These are phyloP conservation scores for Tuber microsphaerosporum DNA, from an alignment of 495 filamentous ascomycete species.

Conservation along the genomic window DNA sequence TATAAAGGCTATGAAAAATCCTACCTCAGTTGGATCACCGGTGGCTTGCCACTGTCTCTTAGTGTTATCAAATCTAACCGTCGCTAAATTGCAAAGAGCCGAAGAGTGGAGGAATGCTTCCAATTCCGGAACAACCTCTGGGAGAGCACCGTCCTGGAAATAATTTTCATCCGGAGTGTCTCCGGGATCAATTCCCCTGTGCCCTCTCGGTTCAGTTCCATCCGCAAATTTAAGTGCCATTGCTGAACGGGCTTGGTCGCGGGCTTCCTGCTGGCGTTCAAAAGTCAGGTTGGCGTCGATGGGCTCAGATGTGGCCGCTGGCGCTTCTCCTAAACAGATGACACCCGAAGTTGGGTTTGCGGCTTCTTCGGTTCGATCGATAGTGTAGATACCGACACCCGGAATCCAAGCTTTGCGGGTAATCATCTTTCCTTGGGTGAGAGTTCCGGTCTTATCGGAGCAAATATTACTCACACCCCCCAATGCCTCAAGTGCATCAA, in stretches of 20 bases:
- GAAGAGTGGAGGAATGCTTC: slow-evolving; percentile 60
- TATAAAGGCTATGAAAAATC: slow-evolving; percentile 59
- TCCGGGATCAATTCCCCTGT: slow-evolving; percentile 36
- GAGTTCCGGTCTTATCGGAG: slow-evolving; percentile 79
- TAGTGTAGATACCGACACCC: slow-evolving; percentile 50
- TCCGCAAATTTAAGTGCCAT: slow-evolving; percentile 34
- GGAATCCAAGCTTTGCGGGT: slow-evolving; percentile 76
- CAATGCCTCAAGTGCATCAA: slow-evolving; percentile 73
- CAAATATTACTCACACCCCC: slow-evolving; percentile 84
- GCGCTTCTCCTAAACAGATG: slow-evolving; percentile 33
- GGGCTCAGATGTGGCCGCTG: slow-evolving; percentile 13
- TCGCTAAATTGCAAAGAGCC: slow-evolving; percentile 73
- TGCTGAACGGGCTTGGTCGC: slow-evolving; percentile 38
- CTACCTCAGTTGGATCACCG: slow-evolving; percentile 77
- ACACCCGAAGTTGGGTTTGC: slow-evolving; percentile 50
- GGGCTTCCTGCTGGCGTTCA: slow-evolving; percentile 30
- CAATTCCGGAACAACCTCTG: slow-evolving; percentile 47
- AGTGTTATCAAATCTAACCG: slow-evolving; percentile 54
- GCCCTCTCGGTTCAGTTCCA: slow-evolving; percentile 15
- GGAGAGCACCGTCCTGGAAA: slow-evolving; percentile 28
- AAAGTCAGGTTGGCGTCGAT: slow-evolving; percentile 32
- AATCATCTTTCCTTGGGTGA: slow-evolving; percentile 73
- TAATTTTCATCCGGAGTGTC: slow-evolving; percentile 29
- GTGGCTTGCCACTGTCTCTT: slow-evolving; percentile 59
- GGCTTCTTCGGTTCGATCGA: slow-evolving; percentile 54